Base-by-base conservation (phyloP, 2,329 filamentous ascomycete genomes). In the Penicillium brevicompactum region DNA sequence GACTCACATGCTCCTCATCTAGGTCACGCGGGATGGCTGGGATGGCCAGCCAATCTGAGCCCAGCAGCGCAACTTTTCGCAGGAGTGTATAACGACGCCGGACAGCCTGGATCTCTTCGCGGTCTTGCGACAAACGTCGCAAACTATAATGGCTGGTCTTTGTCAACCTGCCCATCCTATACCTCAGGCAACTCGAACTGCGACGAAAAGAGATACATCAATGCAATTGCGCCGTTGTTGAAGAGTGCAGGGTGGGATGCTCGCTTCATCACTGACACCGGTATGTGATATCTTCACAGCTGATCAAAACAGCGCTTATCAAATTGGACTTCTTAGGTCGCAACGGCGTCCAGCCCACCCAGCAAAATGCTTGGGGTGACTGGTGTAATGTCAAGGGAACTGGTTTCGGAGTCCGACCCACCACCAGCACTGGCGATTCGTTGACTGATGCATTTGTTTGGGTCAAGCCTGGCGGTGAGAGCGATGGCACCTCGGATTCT, bases 361-460 rank as follows among this genome's bases (percentile, higher is more conserved):
- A 72, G 4, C 82, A 84, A 67, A 71, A 76, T 53, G 70, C 70
- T 27, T 87, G 85, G 84, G 86, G 85, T 41, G 79, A 88, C 68
- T 89, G 87, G 86, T 89, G 86, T 77, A 89, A 87, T 66, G 79
- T 87, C 57, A 80, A 76, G 46, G 82, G 81, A 31, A 82, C 85
- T 55, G 86, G 87, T 7, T 88, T 88, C 58, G 87, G 87, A 56
- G 72, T 73, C n/a, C 81, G 84, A n/a, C 85, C 86, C 1, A 82
- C 82, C 3, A 78, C 84, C n/a, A 76, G 83, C 67, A 89, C 86
- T 8, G 84, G 82, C 13, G 79, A 85, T 59, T 67, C 73, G 1
- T 75, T 86, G 16, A 77, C 82, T 32, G 87, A 89, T 69, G 85
- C 86, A 40, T 86, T 89, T 61, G 86, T 88, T 54, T 89, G 87